These are phyloP conservation scores for Gossypium trilobum DNA, from an alignment of 441 rosid species.

Conservation along the genomic window DNA sequence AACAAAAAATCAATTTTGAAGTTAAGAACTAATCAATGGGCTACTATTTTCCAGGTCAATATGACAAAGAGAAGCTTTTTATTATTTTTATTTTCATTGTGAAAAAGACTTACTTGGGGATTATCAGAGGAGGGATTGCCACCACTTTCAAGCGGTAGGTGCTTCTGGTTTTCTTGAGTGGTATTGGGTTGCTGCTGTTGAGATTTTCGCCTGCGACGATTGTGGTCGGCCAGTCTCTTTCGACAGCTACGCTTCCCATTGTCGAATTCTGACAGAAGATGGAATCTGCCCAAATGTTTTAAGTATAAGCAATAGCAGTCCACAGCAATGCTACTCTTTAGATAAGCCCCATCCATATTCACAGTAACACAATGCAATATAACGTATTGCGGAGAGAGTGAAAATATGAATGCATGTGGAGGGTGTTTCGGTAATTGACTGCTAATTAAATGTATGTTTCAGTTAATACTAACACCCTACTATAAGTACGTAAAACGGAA, in stretches of 20 bases:
- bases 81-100: background rate
- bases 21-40: background rate
- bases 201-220: conserved; percentile 81
- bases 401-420: background rate
- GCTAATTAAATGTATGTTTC: background rate
- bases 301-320: background rate
- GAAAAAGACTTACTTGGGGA: conserved; percentile 30
- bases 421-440: background rate
- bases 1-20: background rate
- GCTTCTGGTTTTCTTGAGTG: conserved; percentile 36
- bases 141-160: conserved; percentile 24
- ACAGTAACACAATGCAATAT: background rate
- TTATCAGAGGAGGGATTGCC: conserved; percentile 32
- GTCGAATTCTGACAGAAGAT: conserved; percentile 79
- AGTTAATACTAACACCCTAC: conserved; percentile 4
- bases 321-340: background rate
- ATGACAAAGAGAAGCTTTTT: background rate
- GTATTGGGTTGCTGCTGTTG: conserved; percentile 32
- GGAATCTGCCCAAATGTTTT: conserved; percentile 47
- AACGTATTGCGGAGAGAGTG: background rate
- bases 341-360: background rate
- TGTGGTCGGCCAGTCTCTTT: conserved; percentile 87
- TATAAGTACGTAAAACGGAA: conserved; percentile 20
- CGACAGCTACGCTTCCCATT: conserved; percentile 97
- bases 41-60: background rate